These are phyloP conservation scores for Chaetomium globosum DNA, from an alignment of 2,329 filamentous ascomycete genomes.

Conservation along the genomic window DNA sequence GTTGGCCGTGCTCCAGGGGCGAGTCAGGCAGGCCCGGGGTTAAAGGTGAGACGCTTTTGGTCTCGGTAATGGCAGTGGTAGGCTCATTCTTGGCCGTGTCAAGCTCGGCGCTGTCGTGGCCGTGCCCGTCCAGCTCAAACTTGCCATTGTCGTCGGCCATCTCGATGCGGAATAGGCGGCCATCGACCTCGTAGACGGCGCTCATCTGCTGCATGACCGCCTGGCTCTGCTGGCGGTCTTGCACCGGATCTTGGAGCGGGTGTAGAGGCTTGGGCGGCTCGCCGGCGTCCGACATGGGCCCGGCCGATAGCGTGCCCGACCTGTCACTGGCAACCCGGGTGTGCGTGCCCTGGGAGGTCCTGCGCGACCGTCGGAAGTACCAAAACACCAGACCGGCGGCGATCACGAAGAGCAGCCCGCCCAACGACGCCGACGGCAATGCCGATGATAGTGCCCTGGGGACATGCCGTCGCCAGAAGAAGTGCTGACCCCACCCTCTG, in stretches of 20 bases:
- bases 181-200: conserved; percentile 31
- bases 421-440: conserved; percentile 35
- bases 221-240: not conserved
- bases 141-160: conserved; percentile 27
- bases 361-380: conserved; percentile 27
- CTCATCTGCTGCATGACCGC: conserved; percentile 3
- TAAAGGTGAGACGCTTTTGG: not conserved
- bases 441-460: conserved; percentile 33
- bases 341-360: not conserved
- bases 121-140: conserved; percentile 31
- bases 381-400: conserved; percentile 28
- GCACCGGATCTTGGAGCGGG: not conserved
- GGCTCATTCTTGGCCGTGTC: not conserved
- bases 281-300: not conserved
- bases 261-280: not conserved
- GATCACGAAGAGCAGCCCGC: conserved; percentile 28
- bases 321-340: not conserved
- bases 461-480: conserved; percentile 22
- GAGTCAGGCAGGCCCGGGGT: not conserved
- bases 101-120: conserved; percentile 21
- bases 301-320: not conserved
- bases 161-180: conserved; percentile 28
- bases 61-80: not conserved
- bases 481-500: not conserved
- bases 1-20: not conserved